Percentiles rank a stretch among this genome's conserved stretches.
phyloP scores from a whole-genome alignment of 371 early-diverging fungal species.

The Rhizopus sp. region DNA sequence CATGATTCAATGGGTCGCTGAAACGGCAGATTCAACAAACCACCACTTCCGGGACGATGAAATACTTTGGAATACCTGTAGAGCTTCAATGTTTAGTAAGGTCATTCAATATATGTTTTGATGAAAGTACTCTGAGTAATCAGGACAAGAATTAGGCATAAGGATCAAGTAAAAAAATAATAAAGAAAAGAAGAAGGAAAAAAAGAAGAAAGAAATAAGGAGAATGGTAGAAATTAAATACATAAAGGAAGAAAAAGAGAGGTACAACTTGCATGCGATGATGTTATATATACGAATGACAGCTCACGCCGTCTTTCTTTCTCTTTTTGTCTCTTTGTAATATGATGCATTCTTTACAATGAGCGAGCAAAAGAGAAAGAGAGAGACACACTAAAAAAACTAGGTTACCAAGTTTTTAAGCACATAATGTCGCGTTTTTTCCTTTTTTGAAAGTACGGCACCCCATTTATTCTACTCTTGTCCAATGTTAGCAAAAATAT shows the following conservation, averaged over 20 bases:
- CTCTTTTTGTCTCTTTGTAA: too few relatives aligned
- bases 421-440: too few relatives aligned
- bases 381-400: too few relatives aligned
- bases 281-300: neutral
- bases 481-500: too few relatives aligned
- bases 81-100: neutral
- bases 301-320: too few relatives aligned
- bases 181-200: constrained; percentile 5
- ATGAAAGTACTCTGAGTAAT: constrained; percentile 24
- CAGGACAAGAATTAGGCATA: constrained; percentile 25
- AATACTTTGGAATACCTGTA: constrained; percentile 30
- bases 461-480: too few relatives aligned
- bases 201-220: constrained; percentile 12
- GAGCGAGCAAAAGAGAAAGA: too few relatives aligned
- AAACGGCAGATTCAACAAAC: constrained; percentile 39
- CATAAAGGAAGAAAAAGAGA: too few relatives aligned
- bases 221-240: neutral
- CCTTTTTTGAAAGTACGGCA: too few relatives aligned
- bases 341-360: too few relatives aligned
- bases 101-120: neutral
- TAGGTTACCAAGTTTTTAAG: too few relatives aligned
- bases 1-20: constrained; percentile 47
- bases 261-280: too few relatives aligned
- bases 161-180: constrained; percentile 5
- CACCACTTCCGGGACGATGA: constrained; percentile 46